Evolutionary conservation across 306 rosid species (phyloP).

Genomic region (Vicia villosa): DNA sequence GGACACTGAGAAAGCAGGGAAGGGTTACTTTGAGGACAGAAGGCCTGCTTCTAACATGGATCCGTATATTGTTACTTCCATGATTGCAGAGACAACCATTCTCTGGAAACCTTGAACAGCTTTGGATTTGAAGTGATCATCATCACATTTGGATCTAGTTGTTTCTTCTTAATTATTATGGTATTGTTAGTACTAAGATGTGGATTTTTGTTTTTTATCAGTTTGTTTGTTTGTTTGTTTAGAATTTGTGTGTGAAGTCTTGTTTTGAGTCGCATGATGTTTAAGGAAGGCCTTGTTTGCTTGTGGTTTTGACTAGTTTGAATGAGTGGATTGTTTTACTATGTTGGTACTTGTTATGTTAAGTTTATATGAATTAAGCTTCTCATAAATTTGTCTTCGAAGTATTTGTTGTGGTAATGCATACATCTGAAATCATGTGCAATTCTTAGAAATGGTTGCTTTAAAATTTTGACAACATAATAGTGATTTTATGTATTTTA

Average conservation of each 20-base stretch:
- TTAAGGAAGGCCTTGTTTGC: neutral
- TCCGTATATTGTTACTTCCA: slow-evolving; percentile 85
- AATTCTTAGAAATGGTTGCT: no score
- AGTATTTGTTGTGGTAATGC: no score
- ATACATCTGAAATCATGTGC: no score
- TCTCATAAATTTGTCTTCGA: no score
- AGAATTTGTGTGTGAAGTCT: neutral
- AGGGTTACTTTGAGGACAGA: slow-evolving; percentile 91
- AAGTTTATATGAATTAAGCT: no score
- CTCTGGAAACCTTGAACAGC: slow-evolving; percentile 71
- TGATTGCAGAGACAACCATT: slow-evolving; percentile 90
- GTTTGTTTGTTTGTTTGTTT: neutral
- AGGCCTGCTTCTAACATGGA: slow-evolving; percentile 98
- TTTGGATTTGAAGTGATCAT: neutral
- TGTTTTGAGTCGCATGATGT: neutral
- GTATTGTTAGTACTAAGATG: neutral
- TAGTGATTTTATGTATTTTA: no score
- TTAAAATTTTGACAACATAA: no score
- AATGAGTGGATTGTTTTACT: no score
- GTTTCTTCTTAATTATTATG: neutral
- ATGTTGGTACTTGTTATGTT: no score
- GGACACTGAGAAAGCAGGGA: slow-evolving; percentile 88
- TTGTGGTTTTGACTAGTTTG: neutral
- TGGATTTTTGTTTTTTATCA: neutral
- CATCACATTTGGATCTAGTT: neutral